Evolutionary conservation across 2,329 filamentous ascomycete genomes (phyloP).

Genomic region (Epichloe scottii): DNA sequence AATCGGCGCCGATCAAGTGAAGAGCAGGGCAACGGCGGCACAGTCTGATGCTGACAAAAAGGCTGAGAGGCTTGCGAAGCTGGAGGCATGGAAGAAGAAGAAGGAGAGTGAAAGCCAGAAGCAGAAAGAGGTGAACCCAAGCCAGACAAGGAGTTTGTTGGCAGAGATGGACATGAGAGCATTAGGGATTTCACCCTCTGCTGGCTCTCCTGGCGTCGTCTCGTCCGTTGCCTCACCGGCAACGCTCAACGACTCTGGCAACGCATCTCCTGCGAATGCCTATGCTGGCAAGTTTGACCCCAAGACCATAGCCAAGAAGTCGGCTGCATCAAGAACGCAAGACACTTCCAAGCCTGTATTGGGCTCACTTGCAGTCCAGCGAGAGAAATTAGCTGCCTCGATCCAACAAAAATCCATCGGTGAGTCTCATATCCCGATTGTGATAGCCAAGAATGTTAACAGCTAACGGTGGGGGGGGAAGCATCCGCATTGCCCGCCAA

Average conservation of each 20-base stretch:
- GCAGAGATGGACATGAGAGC: conserved; percentile 64
- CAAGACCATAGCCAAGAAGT: conserved; percentile 74
- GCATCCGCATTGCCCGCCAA: conserved; percentile 51
- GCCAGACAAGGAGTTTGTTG: conserved; percentile 53
- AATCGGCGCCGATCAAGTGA: conserved; percentile 48
- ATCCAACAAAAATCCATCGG: conserved; percentile 24
- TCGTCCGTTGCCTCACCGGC: conserved; percentile 39
- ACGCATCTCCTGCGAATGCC: conserved; percentile 38
- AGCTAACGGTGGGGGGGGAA: conserved; percentile 14
- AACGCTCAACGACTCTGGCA: conserved; percentile 28
- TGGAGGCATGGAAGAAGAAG: conserved; percentile 89
- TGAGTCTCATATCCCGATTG: conserved; percentile 14
- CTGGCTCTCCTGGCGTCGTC: conserved; percentile 37
- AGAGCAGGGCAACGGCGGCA: conserved; percentile 29
- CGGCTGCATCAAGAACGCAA: conserved; percentile 45
- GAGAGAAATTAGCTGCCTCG: conserved; percentile 20
- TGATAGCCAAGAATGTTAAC: not conserved
- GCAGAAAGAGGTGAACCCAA: conserved; percentile 53
- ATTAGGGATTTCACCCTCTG: conserved; percentile 30
- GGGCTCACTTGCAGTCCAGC: conserved; percentile 32
- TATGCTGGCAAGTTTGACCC: conserved; percentile 77
- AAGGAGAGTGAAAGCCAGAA: conserved; percentile 65
- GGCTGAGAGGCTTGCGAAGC: conserved; percentile 65
- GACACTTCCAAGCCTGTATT: conserved; percentile 36
- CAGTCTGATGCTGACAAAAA: conserved; percentile 62